These are phyloP conservation scores for Ensete glaucum DNA, from an alignment of 176 grass and related monocot species.

Conservation along the genomic window DNA sequence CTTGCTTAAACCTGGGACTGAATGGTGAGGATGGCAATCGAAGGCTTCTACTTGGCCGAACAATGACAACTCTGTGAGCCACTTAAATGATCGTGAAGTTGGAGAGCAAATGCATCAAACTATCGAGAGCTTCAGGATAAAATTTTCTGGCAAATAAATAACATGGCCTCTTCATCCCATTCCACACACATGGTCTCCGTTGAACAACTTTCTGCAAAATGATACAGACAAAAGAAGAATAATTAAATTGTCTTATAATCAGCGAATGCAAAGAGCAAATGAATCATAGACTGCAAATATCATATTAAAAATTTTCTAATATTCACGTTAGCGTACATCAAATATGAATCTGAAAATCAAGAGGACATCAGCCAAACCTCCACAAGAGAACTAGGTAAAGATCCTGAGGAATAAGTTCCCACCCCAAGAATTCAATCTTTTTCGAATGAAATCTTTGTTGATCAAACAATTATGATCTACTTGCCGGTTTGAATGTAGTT, in stretches of 20 bases:
- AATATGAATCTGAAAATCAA: too few relatives aligned
- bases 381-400: too few relatives aligned
- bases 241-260: neutral
- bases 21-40: neutral
- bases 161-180: conserved; percentile 89
- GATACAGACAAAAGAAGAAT: neutral
- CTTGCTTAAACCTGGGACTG: neutral
- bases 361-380: too few relatives aligned
- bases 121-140: conserved; percentile 66
- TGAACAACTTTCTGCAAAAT: conserved; percentile 58
- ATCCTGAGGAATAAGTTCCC: too few relatives aligned
- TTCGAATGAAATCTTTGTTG: too few relatives aligned
- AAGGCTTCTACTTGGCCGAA: neutral
- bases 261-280: too few relatives aligned
- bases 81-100: conserved; percentile 47
- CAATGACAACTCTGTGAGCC: neutral
- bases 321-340: too few relatives aligned
- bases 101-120: conserved; percentile 67
- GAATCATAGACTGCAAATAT: too few relatives aligned
- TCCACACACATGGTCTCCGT: conserved; percentile 70
- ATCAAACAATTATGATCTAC: too few relatives aligned
- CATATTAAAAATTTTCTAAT: too few relatives aligned
- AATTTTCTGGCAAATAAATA: conserved; percentile 99
- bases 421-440: too few relatives aligned
- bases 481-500: too few relatives aligned